Conservation (phyloP, 495 filamentous ascomycete species). For the Aspergillus egyptiacus region DNA sequence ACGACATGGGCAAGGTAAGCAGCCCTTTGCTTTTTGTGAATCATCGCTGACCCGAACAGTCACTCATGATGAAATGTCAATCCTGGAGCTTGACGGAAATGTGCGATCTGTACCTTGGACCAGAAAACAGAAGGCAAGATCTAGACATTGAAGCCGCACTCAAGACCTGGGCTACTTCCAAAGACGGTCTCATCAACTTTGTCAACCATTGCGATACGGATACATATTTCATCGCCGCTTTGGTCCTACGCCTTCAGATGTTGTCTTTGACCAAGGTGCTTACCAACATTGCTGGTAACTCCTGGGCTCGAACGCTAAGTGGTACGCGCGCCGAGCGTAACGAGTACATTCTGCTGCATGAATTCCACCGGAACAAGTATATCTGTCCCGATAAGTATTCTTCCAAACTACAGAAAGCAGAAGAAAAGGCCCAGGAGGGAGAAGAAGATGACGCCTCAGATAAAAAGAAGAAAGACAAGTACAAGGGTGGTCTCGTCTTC, state of each 20-base stretch:
- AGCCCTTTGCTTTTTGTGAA: background rate
- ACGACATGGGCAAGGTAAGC: conserved; percentile 83
- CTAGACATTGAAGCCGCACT: conserved; percentile 81
- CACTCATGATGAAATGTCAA: conserved; percentile 92
- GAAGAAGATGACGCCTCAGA: conserved; percentile 68
- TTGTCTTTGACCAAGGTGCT: conserved; percentile 89
- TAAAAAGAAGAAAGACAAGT: conserved; percentile 99
- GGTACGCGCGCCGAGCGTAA: conserved; percentile 96
- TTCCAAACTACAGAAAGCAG: conserved; percentile 62
- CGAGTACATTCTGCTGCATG: conserved; percentile 97
- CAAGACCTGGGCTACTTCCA: conserved; percentile 79
- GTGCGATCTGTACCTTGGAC: conserved; percentile 79
- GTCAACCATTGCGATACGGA: conserved; percentile 87
- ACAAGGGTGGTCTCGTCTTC: conserved; percentile 95
- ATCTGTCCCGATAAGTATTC: conserved; percentile 90
- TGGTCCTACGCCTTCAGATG: conserved; percentile 84
- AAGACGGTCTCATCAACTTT: conserved; percentile 86
- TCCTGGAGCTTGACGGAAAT: conserved; percentile 98
- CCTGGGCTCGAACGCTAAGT: conserved; percentile 92
- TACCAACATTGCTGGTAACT: conserved; percentile 95
- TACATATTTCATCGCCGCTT: conserved; percentile 89
- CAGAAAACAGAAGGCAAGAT: conserved; percentile 63
- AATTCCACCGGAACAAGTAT: conserved; percentile 92
- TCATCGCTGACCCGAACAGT: conserved; percentile 43
- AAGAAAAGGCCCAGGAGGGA: conserved; percentile 56